Percentiles rank a stretch among this genome's conserved stretches.
phyloP scores from a whole-genome alignment of 2,329 filamentous ascomycete genomes.

The Aspergillus flavus region DNA sequence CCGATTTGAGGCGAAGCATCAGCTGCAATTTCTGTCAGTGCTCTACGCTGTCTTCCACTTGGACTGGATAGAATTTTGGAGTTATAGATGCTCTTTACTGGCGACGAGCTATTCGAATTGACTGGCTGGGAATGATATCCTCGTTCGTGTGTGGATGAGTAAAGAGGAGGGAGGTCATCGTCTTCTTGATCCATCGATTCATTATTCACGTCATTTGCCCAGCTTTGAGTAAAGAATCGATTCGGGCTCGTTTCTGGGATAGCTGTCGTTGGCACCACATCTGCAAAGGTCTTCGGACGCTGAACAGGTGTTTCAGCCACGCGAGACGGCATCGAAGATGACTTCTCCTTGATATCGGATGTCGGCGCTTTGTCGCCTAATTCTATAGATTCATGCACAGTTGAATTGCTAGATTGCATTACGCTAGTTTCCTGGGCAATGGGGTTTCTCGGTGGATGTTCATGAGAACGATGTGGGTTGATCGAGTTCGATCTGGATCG shows the following conservation, averaged over 20 bases:
- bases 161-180: constrained; percentile 40
- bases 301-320: constrained; percentile 44
- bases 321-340: constrained; percentile 43
- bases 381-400: constrained; percentile 7
- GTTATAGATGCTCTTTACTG: constrained; percentile 26
- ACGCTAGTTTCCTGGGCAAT: constrained; percentile 12
- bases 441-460: constrained; percentile 9
- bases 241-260: constrained; percentile 44
- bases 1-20: constrained; percentile 44
- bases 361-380: constrained; percentile 13
- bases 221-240: constrained; percentile 25
- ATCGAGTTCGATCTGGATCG: constrained; percentile 13
- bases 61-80: constrained; percentile 42
- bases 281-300: constrained; percentile 23
- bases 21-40: constrained; percentile 46
- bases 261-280: constrained; percentile 36
- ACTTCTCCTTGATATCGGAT: constrained; percentile 27
- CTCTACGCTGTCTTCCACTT: constrained; percentile 39
- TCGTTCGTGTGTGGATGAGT: constrained; percentile 22
- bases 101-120: constrained; percentile 26
- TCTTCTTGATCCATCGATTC: constrained; percentile 37
- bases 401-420: constrained; percentile 21
- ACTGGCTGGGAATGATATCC: constrained; percentile 23
- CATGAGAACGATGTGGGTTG: constrained; percentile 12
- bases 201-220: constrained; percentile 26